A percentile compares a stretch with the other conserved stretches of the same genome.
These are phyloP conservation scores for Entonaema liquescens DNA, from an alignment of 495 filamentous ascomycete species.

Conservation along the genomic window DNA sequence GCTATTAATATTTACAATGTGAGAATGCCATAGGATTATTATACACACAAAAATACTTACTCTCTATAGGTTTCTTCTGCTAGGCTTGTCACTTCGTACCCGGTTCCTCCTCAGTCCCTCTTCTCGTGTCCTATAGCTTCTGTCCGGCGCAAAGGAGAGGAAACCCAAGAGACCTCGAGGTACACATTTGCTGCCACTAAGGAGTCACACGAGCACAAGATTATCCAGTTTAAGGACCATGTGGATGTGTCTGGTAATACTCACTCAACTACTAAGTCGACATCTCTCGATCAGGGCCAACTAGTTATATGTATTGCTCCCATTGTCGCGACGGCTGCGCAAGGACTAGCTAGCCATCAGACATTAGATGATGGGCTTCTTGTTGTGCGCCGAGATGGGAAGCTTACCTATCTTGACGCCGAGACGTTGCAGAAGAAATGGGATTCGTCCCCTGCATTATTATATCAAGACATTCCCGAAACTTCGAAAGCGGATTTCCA, in stretches of 20 bases:
- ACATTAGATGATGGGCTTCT: conserved; percentile 43
- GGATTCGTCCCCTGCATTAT: conserved; percentile 45
- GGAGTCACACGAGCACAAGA: conserved; percentile 49
- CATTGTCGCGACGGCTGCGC: conserved; percentile 1
- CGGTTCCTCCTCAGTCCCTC: conserved; percentile 79
- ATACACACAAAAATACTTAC: neutral
- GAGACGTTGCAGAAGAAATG: conserved; percentile 54
- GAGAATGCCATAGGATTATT: neutral
- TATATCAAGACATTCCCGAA: conserved; percentile 50
- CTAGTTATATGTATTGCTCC: conserved; percentile 39
- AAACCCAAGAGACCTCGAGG: conserved; percentile 64
- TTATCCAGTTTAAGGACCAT: conserved; percentile 67
- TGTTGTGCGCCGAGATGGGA: conserved; percentile 51
- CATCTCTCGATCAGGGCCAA: conserved; percentile 30
- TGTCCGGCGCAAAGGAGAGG: conserved; percentile 66
- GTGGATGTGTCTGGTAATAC: conserved; percentile 69
- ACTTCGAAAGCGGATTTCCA: conserved; percentile 40
- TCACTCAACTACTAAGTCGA: conserved; percentile 41
- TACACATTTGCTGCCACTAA: conserved; percentile 73
- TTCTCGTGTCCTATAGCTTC: conserved; percentile 83
- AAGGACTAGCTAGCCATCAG: neutral
- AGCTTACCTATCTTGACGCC: conserved; percentile 49
- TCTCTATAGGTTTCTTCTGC: conserved; percentile 74
- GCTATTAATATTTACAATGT: conserved; percentile 95
- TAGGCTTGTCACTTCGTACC: conserved; percentile 84